phyloP scores from a whole-genome alignment of 257 asterid genomes.

The Nicotiana knightiana region DNA sequence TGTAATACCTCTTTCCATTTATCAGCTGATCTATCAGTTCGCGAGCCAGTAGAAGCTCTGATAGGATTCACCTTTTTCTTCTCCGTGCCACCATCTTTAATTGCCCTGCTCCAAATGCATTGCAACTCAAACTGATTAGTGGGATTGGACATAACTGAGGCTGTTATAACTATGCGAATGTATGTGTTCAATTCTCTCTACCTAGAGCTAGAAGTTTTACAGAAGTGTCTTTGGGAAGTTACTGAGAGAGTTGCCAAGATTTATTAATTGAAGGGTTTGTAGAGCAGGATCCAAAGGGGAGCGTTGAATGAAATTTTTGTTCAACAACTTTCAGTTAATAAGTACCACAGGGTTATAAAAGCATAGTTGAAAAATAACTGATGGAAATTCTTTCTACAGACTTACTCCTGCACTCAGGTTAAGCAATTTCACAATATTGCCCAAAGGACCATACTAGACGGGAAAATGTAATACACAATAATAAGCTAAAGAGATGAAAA shows the following conservation, averaged over 20 bases:
- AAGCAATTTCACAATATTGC: background rate
- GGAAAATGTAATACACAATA: background rate
- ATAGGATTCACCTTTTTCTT: conserved; percentile 22
- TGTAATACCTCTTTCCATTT: conserved; percentile 61
- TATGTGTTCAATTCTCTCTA: background rate
- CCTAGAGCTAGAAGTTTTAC: background rate
- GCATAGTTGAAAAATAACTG: background rate
- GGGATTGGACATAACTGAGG: background rate
- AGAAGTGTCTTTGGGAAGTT: background rate
- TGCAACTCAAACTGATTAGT: background rate
- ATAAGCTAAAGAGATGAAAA: background rate
- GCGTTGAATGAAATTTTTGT: background rate
- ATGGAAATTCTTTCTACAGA: background rate
- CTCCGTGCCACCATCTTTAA: conserved; percentile 29
- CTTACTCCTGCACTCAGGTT: background rate
- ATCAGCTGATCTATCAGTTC: conserved; percentile 48
- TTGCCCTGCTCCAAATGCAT: conserved; percentile 29
- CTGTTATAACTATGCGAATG: background rate
- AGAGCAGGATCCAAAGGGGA: background rate
- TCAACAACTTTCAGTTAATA: background rate
- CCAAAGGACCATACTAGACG: background rate
- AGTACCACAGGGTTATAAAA: background rate
- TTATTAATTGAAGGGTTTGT: background rate
- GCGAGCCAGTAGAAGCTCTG: conserved; percentile 39
- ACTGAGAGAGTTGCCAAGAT: background rate